phyloP scores from a whole-genome alignment of 1,139 yeast species.

The Pichia sp. region DNA sequence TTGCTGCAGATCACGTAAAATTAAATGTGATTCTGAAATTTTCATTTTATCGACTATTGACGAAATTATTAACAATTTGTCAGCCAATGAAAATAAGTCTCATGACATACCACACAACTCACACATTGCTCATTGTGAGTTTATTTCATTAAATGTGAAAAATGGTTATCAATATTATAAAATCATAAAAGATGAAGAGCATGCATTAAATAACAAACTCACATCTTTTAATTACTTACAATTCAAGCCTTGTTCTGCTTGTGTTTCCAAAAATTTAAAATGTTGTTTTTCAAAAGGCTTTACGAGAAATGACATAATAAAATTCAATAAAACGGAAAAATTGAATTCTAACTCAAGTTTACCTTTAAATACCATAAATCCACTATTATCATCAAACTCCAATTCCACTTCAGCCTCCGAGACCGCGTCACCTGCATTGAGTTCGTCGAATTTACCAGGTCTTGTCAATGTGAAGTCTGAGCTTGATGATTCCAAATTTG shows the following conservation, averaged over 20 bases:
- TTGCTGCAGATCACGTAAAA: slow-evolving; percentile 60
- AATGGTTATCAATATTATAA: slow-evolving; percentile 22
- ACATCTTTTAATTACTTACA: slow-evolving; percentile 30
- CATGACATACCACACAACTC: slow-evolving; percentile 10
- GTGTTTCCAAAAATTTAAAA: slow-evolving; percentile 34
- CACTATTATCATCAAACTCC: neutral
- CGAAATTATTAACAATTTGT: neutral
- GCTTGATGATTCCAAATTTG: neutral
- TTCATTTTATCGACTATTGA: slow-evolving; percentile 23
- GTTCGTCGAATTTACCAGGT: neutral
- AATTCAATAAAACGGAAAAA: slow-evolving; percentile 23
- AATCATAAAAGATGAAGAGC: slow-evolving; percentile 15
- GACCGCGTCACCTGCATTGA: neutral
- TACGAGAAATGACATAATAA: slow-evolving; percentile 46
- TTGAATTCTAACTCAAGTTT: neutral
- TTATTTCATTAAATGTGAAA: slow-evolving; percentile 14
- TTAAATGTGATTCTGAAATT: slow-evolving; percentile 67
- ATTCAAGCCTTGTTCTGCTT: slow-evolving; percentile 43
- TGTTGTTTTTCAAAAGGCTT: slow-evolving; percentile 53
- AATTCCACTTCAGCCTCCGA: too few species aligned
- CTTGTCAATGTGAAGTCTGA: neutral
- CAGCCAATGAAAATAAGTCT: neutral
- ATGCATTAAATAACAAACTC: slow-evolving; percentile 10
- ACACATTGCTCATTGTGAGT: slow-evolving; percentile 23
- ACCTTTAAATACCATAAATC: neutral